Conservation (phyloP, 2,329 filamentous ascomycete species). For the Verticillium zaregamsianum region DNA sequence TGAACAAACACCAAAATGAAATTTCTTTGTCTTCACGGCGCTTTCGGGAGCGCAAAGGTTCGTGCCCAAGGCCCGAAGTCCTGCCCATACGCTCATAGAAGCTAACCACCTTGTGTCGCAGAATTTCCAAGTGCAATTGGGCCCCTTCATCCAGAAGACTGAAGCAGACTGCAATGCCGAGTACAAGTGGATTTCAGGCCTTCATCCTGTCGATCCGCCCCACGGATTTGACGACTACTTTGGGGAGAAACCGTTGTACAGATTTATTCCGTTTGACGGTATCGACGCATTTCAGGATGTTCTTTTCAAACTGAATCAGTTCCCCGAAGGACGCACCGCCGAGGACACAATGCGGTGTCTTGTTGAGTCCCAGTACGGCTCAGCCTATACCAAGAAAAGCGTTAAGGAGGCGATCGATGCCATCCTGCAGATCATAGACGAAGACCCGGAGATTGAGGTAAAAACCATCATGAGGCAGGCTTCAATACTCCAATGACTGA, state of each 20-base stretch:
- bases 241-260: slow-evolving; percentile 10
- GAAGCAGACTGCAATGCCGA: slow-evolving; percentile 1
- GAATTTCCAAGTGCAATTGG: slow-evolving; percentile 11
- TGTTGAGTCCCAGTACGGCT: not conserved
- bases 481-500: not conserved
- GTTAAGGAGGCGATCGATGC: slow-evolving; percentile 3
- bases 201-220: slow-evolving; percentile 6
- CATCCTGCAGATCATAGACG: slow-evolving; percentile 6
- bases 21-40: not conserved
- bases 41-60: not conserved
- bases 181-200: slow-evolving; percentile 13
- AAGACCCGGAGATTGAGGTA: slow-evolving; percentile 12
- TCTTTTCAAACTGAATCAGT: slow-evolving; percentile 2
- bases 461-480: not conserved
- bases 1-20: not conserved
- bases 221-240: slow-evolving; percentile 16
- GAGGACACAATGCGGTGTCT: slow-evolving; percentile 9
- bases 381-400: not conserved
- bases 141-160: slow-evolving; percentile 4
- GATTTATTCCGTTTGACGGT: slow-evolving; percentile 14
- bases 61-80: not conserved
- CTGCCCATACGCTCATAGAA: no score
- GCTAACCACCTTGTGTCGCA: slow-evolving; percentile 2
- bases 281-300: slow-evolving; percentile 3
- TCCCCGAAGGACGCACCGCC: slow-evolving; percentile 4